A percentile compares a stretch with the other conserved stretches of the same genome.
Conservation (phyloP, 2,329 filamentous ascomycete species). For the Aspergillus fijiensis region DNA sequence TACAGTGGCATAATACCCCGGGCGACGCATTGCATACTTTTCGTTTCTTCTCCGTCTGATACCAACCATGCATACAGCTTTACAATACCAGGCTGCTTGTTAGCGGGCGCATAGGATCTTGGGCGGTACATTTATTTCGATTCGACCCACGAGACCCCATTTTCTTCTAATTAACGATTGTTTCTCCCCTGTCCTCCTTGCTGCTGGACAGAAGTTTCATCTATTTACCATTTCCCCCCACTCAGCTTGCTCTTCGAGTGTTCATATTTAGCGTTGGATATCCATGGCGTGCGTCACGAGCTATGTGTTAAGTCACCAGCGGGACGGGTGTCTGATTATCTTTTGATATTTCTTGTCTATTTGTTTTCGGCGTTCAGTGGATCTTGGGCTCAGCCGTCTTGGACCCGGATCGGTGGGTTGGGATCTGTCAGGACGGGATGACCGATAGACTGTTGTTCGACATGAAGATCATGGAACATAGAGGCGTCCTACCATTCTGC, state of each 20-base stretch:
- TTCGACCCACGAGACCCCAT: slow-evolving; percentile 13
- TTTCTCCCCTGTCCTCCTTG: slow-evolving; percentile 3
- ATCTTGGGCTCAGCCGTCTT: neutral
- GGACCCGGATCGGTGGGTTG: neutral
- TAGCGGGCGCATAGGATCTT: slow-evolving; percentile 39
- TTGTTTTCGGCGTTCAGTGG: slow-evolving; percentile 5
- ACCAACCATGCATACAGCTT: slow-evolving; percentile 25
- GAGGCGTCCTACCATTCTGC: neutral
- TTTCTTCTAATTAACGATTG: slow-evolving; percentile 2
- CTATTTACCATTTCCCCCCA: neutral
- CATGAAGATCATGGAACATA: neutral
- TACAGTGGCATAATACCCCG: slow-evolving; percentile 16
- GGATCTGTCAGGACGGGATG: neutral
- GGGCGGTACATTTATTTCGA: slow-evolving; percentile 31
- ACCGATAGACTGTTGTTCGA: neutral
- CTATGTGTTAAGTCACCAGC: slow-evolving; percentile 17
- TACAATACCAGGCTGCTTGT: slow-evolving; percentile 36
- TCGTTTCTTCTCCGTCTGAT: slow-evolving; percentile 11
- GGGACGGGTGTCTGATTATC: slow-evolving; percentile 14
- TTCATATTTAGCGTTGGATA: slow-evolving; percentile 15
- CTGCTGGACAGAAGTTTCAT: neutral
- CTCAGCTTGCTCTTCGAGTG: neutral
- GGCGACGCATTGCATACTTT: slow-evolving; percentile 16
- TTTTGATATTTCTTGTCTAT: neutral
- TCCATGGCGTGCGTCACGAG: slow-evolving; percentile 18